Base-by-base conservation (phyloP, 2,329 filamentous ascomycete genomes). In the Fusarium clavum region DNA sequence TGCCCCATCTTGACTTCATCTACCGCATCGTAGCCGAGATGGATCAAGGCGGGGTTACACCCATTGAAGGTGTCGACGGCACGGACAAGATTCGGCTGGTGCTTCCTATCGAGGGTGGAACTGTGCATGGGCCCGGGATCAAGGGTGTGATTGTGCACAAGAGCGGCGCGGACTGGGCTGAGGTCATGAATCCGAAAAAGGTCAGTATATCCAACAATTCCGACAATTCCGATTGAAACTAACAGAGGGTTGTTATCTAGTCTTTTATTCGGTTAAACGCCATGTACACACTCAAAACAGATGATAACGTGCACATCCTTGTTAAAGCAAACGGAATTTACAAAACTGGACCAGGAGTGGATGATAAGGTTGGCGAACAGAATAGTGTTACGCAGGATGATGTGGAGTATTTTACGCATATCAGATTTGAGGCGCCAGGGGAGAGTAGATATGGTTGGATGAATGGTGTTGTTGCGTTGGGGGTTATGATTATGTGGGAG, bases 21-120 rank as follows among this genome's bases (percentile, higher is more conserved):
- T 73, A 72, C 49, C 61, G 71, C 4, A 73, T 73, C 24, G 51
- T 70, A n/a, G 63, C 69, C 32, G 63, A 72, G 9, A 73, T 73
- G 66, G 58, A 70, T 29, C 57, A 69, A 29, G 30, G 64, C 3
- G 71, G 63, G 10, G 34, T 72, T 1, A 59, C 51, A 14, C 43
- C 65, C 30, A 72, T 72, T 24, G 61, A 58, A 25, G 25, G 57
- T 4, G 58, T 70, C 1, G 63, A 69, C 10, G 34, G 43, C 18
- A 72, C 69, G 3, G 47, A 61, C 6, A 49, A 47, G 11, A 55
- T 27, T 16, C 59, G 71, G 48, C 25, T 70, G 12, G 61, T 73
- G 20, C 54, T 73, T 6, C 71, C 71, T 3, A 73, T 73, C 4
- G 56, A 51, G 20, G 54, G 66, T 40, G 69, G 71, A 14, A 29